phyloP scores from a whole-genome alignment of 2,329 filamentous ascomycete species.

The Pezicula carpinea region DNA sequence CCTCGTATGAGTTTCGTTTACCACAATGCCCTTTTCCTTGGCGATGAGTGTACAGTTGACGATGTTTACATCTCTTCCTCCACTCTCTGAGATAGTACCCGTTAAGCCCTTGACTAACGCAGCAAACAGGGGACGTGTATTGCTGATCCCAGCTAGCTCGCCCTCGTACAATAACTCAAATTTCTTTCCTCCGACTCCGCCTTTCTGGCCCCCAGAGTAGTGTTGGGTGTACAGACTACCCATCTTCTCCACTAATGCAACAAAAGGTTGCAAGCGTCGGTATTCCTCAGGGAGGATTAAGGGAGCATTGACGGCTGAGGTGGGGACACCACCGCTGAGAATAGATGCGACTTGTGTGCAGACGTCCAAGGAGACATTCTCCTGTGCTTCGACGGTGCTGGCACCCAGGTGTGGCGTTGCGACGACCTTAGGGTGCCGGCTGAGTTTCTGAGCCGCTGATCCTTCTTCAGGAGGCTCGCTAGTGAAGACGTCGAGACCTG shows the following conservation, averaged over 20 bases:
- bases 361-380: constrained; percentile 79
- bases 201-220: constrained; percentile 38
- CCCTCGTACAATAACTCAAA: constrained; percentile 79
- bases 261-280: constrained; percentile 71
- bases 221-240: constrained; percentile 76
- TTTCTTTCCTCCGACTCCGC: constrained; percentile 52
- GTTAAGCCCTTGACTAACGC: constrained; percentile 75
- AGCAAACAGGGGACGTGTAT: constrained; percentile 74
- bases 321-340: constrained; percentile 66
- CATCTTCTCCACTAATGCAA: constrained; percentile 73
- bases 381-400: constrained; percentile 76
- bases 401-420: constrained; percentile 78
- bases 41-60: constrained; percentile 76
- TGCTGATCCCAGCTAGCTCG: constrained; percentile 64
- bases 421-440: constrained; percentile 67
- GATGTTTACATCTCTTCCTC: constrained; percentile 70
- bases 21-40: constrained; percentile 70
- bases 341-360: constrained; percentile 76
- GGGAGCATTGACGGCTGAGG: constrained; percentile 74
- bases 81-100: constrained; percentile 60
- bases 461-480: constrained; percentile 61
- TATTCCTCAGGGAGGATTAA: constrained; percentile 80
- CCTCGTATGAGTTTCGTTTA: constrained; percentile 67
- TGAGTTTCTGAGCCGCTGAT: constrained; percentile 57
- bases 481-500: constrained; percentile 77